Evolutionary conservation across 2,329 filamentous ascomycete species (phyloP).

Genomic region (Sarocladiaceae sp.): DNA sequence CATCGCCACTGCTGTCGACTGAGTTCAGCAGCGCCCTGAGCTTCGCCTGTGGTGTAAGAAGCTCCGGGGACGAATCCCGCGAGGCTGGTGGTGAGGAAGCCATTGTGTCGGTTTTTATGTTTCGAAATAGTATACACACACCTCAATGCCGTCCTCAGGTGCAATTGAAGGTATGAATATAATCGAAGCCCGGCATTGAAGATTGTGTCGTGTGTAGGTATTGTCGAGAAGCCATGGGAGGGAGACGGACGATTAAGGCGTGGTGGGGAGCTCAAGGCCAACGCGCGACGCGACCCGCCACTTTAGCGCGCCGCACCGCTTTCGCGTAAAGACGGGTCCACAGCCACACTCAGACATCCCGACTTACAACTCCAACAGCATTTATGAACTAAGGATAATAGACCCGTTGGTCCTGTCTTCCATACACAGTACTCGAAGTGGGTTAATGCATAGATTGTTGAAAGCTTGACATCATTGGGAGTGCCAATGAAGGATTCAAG

Average conservation of each 20-base stretch:
- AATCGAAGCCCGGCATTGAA: neutral
- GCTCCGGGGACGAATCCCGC: conserved; percentile 37
- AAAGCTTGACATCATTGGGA: too few relatives aligned
- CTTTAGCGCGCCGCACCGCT: conserved; percentile 5
- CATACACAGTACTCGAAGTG: too few relatives aligned
- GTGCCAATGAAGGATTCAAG: too few relatives aligned
- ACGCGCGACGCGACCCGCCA: conserved; percentile 9
- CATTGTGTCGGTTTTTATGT: conserved; percentile 31
- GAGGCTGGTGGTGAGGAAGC: conserved; percentile 41
- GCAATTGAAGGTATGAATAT: conserved; percentile 1
- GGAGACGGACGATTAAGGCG: neutral
- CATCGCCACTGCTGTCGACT: conserved; percentile 46
- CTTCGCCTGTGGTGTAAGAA: conserved; percentile 50
- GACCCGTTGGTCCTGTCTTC: too few relatives aligned
- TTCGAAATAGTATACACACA: neutral
- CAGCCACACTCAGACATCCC: neutral
- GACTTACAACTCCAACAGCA: too few relatives aligned
- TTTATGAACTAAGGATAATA: too few relatives aligned
- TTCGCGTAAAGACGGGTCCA: conserved; percentile 5
- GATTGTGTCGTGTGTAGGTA: neutral
- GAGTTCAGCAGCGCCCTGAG: conserved; percentile 49
- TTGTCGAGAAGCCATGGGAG: neutral
- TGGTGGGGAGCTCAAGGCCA: conserved; percentile 5
- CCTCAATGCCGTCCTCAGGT: neutral
- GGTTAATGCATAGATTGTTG: too few relatives aligned